Evolutionary conservation across 2,329 filamentous ascomycete species (phyloP).

Genomic region (Sordariomycetes sp.): DNA sequence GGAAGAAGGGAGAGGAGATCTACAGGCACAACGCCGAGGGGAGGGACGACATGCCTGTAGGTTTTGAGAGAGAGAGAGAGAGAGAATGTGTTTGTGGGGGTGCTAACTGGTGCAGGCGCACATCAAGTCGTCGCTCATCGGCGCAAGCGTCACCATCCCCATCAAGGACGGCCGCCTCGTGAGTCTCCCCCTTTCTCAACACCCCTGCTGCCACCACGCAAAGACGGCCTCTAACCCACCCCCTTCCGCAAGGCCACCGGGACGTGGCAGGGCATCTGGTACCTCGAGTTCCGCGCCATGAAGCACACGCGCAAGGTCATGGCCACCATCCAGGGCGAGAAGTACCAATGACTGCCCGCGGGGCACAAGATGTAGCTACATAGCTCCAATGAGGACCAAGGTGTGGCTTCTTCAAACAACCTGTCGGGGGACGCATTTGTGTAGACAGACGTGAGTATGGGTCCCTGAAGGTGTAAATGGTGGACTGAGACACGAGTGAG

Average conservation of each 20-base stretch:
- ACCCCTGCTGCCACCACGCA: not conserved
- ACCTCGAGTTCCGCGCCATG: slow-evolving; percentile 72
- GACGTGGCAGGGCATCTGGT: slow-evolving; percentile 87
- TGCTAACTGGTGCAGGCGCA: slow-evolving; percentile 51
- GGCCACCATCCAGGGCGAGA: slow-evolving; percentile 89
- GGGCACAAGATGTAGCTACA: not conserved
- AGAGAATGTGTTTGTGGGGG: not conserved
- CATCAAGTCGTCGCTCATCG: slow-evolving; percentile 83
- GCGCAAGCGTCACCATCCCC: slow-evolving; percentile 81
- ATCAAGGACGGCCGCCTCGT: slow-evolving; percentile 77
- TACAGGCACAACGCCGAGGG: slow-evolving; percentile 88
- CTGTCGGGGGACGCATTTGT: not conserved
- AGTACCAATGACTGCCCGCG: slow-evolving; percentile 14
- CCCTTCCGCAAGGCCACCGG: slow-evolving; percentile 38
- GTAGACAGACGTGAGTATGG: not conserved
- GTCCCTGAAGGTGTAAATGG: not conserved
- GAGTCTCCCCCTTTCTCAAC: slow-evolving; percentile 14
- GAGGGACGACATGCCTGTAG: slow-evolving; percentile 82
- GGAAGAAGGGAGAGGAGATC: slow-evolving; percentile 59
- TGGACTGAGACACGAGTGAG: not conserved
- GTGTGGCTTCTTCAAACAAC: not conserved
- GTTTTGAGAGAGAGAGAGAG: slow-evolving; percentile 6
- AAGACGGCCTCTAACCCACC: not conserved
- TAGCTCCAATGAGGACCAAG: not conserved
- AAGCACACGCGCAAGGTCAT: slow-evolving; percentile 76